These are phyloP conservation scores for Lumnitzera littorea DNA, from an alignment of 345 rosid species.

Conservation along the genomic window DNA sequence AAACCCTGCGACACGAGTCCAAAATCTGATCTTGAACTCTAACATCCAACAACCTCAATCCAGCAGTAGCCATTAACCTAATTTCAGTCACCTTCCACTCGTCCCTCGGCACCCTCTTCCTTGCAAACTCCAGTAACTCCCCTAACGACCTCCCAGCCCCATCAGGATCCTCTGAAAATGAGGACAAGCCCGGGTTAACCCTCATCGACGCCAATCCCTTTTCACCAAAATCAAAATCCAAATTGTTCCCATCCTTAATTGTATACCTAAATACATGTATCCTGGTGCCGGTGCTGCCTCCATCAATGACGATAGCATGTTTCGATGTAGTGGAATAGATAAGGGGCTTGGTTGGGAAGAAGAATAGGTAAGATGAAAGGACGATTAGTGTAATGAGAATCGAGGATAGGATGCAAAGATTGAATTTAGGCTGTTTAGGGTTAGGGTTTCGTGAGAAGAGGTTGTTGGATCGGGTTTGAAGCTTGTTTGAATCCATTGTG, in stretches of 20 bases:
- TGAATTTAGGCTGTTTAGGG: constrained; percentile 16
- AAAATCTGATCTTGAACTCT: constrained; percentile 49
- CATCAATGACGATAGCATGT: constrained; percentile 59
- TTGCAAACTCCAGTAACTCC: constrained; percentile 63
- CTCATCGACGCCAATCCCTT: constrained; percentile 40
- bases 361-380: constrained; percentile 21
- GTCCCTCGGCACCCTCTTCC: constrained; percentile 40
- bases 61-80: constrained; percentile 93
- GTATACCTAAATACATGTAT: constrained; percentile 51
- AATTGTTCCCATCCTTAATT: constrained; percentile 16
- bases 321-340: constrained; percentile 7
- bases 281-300: constrained; percentile 87
- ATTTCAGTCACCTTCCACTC: constrained; percentile 64
- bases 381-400: constrained; percentile 16
- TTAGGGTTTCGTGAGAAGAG: constrained; percentile 26
- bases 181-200: constrained; percentile 77
- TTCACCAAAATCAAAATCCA: constrained; percentile 41
- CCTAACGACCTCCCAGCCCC: constrained; percentile 45
- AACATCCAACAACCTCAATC: constrained; percentile 64
- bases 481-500: constrained; percentile 50
- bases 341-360: constrained; percentile 8
- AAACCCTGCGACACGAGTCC: constrained; percentile 39
- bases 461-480: constrained; percentile 35
- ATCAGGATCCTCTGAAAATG: constrained; percentile 49
- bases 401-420: constrained; percentile 17